phyloP scores from a whole-genome alignment of 78 protist species.

The Dictyostelium citrinum region DNA sequence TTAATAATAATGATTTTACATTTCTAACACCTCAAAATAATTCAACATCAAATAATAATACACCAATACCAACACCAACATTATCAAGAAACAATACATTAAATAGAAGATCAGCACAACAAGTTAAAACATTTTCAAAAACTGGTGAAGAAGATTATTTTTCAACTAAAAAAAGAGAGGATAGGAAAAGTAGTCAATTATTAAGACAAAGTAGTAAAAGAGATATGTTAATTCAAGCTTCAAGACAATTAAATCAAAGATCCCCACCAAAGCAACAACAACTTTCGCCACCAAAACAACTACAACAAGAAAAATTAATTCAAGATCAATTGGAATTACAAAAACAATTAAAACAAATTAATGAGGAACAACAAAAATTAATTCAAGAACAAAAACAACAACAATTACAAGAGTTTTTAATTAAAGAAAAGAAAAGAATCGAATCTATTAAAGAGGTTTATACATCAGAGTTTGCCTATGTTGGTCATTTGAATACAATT shows the following conservation, averaged over 20 bases:
- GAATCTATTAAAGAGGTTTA: slow-evolving; percentile 55
- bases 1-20: background rate
- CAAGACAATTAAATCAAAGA: slow-evolving; percentile 1
- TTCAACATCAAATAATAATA: background rate
- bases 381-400: background rate
- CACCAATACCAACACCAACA: slow-evolving; percentile 12
- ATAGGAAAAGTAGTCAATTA: background rate
- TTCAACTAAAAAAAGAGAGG: slow-evolving; percentile 9
- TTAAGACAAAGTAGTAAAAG: slow-evolving; percentile 39
- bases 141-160: slow-evolving; percentile 29
- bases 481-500: slow-evolving; percentile 38
- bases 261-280: background rate
- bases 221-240: slow-evolving; percentile 26
- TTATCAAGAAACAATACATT: background rate
- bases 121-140: background rate
- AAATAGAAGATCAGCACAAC: background rate
- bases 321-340: background rate
- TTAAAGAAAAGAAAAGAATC: slow-evolving; percentile 34
- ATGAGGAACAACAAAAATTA: background rate
- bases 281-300: background rate
- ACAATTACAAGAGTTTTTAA: background rate
- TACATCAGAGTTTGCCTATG: slow-evolving; percentile 32
- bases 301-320: too few relatives aligned
- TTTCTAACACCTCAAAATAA: background rate
- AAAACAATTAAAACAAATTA: background rate